Evolutionary conservation across 176 grass and related monocot genomes (phyloP).

Genomic region (Otatea glauca): DNA sequence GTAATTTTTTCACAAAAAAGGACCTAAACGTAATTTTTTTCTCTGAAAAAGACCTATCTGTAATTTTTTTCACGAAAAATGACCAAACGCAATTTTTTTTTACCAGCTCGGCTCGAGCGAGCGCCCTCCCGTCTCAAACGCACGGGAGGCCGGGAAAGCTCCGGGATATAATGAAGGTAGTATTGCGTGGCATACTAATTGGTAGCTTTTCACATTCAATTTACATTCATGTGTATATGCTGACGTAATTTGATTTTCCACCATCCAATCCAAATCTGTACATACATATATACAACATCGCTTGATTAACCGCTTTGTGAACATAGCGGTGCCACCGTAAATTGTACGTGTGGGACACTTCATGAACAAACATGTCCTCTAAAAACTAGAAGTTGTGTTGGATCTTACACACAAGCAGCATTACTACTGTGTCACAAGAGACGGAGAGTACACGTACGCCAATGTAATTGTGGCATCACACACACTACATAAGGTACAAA

Average conservation of each 20-base stretch:
- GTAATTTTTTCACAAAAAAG: no score
- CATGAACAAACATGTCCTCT: background rate
- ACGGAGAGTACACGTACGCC: background rate
- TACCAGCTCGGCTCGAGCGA: no score
- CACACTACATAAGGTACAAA: background rate
- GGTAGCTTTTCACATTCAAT: background rate
- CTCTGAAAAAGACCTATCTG: no score
- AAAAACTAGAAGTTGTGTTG: background rate
- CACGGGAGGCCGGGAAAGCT: no score
- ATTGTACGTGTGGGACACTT: background rate
- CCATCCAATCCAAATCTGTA: background rate
- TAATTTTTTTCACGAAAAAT: no score
- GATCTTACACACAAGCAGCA: background rate
- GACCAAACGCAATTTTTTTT: no score
- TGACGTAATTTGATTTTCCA: background rate
- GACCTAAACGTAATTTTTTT: no score
- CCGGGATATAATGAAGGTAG: no score
- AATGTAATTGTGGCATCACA: background rate
- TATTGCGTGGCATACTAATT: background rate
- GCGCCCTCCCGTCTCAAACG: no score
- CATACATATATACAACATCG: background rate
- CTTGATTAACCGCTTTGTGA: background rate
- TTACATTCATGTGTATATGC: background rate
- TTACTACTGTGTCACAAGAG: background rate
- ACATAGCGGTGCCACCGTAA: background rate